phyloP scores from a whole-genome alignment of 2,329 filamentous ascomycete genomes.

The Cladosporium sp. region DNA sequence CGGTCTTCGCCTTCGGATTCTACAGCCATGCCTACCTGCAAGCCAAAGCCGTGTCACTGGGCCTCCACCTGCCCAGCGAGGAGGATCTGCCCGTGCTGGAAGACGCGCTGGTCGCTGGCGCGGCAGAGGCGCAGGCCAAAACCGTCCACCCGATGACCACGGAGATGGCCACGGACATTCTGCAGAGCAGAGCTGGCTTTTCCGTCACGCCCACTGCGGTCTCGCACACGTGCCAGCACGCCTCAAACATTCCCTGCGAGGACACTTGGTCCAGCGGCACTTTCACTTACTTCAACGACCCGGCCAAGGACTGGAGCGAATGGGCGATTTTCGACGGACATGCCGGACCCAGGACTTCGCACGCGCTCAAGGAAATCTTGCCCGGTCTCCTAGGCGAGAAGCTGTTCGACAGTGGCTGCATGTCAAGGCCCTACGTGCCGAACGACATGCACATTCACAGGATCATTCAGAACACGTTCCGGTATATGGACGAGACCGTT shows the following conservation, averaged over 20 bases:
- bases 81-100: conserved; percentile 12
- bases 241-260: conserved; percentile 29
- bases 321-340: conserved; percentile 43
- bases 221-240: conserved; percentile 23
- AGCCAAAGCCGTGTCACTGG: conserved; percentile 13
- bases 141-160: conserved; percentile 19
- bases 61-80: conserved; percentile 11
- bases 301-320: conserved; percentile 24
- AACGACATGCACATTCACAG: conserved; percentile 29
- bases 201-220: conserved; percentile 23
- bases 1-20: conserved; percentile 21
- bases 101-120: conserved; percentile 18
- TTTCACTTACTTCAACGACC: conserved; percentile 21
- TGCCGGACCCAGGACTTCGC: conserved; percentile 29
- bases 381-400: conserved; percentile 20
- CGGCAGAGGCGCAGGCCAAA: conserved; percentile 19
- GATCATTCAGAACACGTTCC: conserved; percentile 39
- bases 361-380: conserved; percentile 23
- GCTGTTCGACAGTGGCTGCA: conserved; percentile 19
- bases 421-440: conserved; percentile 20
- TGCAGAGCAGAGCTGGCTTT: conserved; percentile 20
- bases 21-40: conserved; percentile 17
- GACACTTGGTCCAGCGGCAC: conserved; percentile 22
- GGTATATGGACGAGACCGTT: conserved; percentile 37
- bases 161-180: conserved; percentile 20